These are phyloP conservation scores for Ceriops zippeliana DNA, from an alignment of 345 rosid species.

Conservation along the genomic window DNA sequence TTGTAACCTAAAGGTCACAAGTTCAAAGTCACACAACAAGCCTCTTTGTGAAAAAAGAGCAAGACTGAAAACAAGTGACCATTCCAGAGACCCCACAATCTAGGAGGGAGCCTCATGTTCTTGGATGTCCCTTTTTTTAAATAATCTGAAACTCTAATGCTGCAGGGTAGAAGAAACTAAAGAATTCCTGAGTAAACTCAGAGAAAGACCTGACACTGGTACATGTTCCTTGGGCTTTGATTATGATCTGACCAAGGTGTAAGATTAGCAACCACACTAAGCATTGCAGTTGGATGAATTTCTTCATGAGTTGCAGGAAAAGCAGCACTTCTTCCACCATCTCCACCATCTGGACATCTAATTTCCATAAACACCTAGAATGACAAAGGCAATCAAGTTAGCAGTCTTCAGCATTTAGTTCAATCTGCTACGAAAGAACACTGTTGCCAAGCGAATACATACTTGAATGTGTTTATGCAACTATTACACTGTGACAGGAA, in stretches of 20 bases:
- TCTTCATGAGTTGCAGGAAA: conserved; percentile 92
- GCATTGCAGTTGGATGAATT: conserved; percentile 89
- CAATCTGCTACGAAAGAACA: conserved; percentile 11
- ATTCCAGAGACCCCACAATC: too few species aligned
- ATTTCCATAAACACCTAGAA: conserved; percentile 94
- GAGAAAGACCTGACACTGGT: conserved; percentile 80
- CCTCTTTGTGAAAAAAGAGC: too few species aligned
- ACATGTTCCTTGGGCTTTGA: conserved; percentile 98
- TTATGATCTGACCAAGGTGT: conserved; percentile 99
- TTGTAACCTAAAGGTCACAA: too few species aligned
- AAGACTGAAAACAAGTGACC: too few species aligned
- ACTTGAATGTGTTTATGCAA: not conserved
- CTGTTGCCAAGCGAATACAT: not conserved
- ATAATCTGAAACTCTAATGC: too few species aligned
- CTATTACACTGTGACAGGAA: not conserved
- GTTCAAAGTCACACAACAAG: too few species aligned
- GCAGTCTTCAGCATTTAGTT: conserved; percentile 6
- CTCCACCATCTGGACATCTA: conserved; percentile 92
- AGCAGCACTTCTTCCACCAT: conserved; percentile 71
- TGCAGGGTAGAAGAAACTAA: not conserved
- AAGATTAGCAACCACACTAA: conserved; percentile 94
- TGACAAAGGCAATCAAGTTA: conserved; percentile 13
- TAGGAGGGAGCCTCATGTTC: too few species aligned
- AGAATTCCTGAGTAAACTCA: conserved; percentile 1
- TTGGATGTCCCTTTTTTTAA: too few species aligned